These are phyloP conservation scores for Sporormia fimetaria DNA, from an alignment of 495 filamentous ascomycete species.

Conservation along the genomic window DNA sequence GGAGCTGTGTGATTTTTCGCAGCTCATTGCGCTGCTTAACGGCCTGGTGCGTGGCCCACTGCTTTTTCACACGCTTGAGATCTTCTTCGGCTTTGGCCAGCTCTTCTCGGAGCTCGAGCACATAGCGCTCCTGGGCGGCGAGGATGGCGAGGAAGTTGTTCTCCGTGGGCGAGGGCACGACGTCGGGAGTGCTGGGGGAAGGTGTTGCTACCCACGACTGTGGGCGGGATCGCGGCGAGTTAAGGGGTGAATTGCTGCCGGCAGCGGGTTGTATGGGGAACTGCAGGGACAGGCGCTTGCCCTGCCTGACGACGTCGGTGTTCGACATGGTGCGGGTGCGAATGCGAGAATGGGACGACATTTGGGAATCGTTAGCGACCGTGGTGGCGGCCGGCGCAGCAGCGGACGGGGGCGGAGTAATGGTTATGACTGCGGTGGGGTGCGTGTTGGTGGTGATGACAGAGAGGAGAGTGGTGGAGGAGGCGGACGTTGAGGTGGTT, in stretches of 20 bases:
- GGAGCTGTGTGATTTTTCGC: conserved; percentile 44
- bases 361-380: conserved; percentile 4
- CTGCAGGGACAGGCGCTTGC: conserved; percentile 69
- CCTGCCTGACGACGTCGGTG: conserved; percentile 40
- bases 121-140: conserved; percentile 83
- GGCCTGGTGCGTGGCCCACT: conserved; percentile 68
- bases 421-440: conserved; percentile 1
- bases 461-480: not conserved
- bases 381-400: conserved; percentile 1
- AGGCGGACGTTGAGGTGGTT: conserved; percentile 2
- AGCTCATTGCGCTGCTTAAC: conserved; percentile 62
- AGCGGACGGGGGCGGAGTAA: not conserved
- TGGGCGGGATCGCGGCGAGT: conserved; percentile 20
- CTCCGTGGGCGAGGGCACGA: conserved; percentile 49
- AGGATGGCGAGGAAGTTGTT: conserved; percentile 73
- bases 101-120: conserved; percentile 85
- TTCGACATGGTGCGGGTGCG: conserved; percentile 26
- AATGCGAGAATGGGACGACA: conserved; percentile 9
- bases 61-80: conserved; percentile 63
- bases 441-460: conserved; percentile 10
- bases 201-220: conserved; percentile 20
- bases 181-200: conserved; percentile 36
- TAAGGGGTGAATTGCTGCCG: conserved; percentile 22
- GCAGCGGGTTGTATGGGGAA: conserved; percentile 50
- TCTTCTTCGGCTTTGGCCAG: conserved; percentile 68